Evolutionary conservation across 2,329 filamentous ascomycete genomes (phyloP).

Genomic region (Colletotrichum sansevieriae): DNA sequence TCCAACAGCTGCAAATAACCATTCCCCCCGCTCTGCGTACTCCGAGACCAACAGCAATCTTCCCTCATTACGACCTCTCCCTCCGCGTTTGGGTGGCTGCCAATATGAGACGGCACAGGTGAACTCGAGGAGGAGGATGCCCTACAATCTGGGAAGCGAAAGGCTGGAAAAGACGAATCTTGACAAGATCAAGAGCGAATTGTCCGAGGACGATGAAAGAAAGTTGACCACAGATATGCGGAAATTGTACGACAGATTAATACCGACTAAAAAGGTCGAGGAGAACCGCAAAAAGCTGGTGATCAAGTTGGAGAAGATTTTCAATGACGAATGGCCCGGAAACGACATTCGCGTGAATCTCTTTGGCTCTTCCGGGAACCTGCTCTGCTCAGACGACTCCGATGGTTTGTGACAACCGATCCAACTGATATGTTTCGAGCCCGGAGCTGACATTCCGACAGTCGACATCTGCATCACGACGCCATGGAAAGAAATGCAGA

Average conservation of each 20-base stretch:
- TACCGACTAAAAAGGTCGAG: constrained; percentile 85
- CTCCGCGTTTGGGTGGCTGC: constrained; percentile 73
- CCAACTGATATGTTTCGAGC: background rate
- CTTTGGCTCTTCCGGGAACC: constrained; percentile 98
- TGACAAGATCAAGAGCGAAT: constrained; percentile 77
- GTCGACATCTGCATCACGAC: constrained; percentile 99
- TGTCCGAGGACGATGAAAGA: constrained; percentile 79
- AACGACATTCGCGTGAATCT: constrained; percentile 91
- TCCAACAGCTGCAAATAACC: constrained; percentile 79
- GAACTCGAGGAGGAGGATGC: constrained; percentile 86
- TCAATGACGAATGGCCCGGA: constrained; percentile 93
- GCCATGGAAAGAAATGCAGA: constrained; percentile 86
- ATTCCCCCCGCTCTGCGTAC: constrained; percentile 90
- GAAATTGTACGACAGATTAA: constrained; percentile 85
- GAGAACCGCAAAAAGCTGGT: constrained; percentile 81
- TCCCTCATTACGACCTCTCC: constrained; percentile 75
- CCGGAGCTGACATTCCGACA: constrained; percentile 57
- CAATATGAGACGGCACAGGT: constrained; percentile 90
- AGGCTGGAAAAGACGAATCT: constrained; percentile 78
- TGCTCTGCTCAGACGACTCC: constrained; percentile 94
- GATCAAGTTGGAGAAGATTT: constrained; percentile 86
- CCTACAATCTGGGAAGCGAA: constrained; percentile 89
- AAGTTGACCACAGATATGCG: constrained; percentile 86
- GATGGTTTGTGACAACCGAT: constrained; percentile 77
- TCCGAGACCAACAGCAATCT: constrained; percentile 86